Conservation (phyloP, 495 filamentous ascomycete genomes). For the Filosporella fistucella region DNA sequence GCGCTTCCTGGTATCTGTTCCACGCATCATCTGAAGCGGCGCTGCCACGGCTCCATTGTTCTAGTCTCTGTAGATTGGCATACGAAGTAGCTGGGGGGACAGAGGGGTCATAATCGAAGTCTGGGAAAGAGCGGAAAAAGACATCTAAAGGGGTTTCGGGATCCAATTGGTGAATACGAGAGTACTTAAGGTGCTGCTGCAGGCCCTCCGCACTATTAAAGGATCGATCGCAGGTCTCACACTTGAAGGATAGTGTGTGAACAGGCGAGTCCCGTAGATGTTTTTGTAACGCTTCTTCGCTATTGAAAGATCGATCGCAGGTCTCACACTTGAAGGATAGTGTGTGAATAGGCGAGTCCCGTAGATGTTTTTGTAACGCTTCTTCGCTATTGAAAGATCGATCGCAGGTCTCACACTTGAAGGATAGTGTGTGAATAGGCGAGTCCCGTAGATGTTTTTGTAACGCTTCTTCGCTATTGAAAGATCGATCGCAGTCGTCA, state of each 20-base stretch:
- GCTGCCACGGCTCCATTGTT: conserved; percentile 14
- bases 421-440: conserved; percentile 3
- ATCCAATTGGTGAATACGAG: background rate
- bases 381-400: conserved; percentile 3
- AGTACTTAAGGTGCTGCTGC: conserved; percentile 4
- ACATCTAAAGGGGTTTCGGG: background rate
- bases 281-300: conserved; percentile 12
- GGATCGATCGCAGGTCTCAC: conserved; percentile 10
- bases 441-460: conserved; percentile 5
- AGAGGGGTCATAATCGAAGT: conserved; percentile 25
- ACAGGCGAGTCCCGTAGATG: conserved; percentile 9
- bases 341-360: conserved; percentile 1
- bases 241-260: conserved; percentile 10
- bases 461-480: conserved; percentile 10
- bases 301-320: conserved; percentile 13
- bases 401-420: conserved; percentile 13
- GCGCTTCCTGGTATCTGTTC: conserved; percentile 19
- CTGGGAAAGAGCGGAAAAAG: conserved; percentile 1
- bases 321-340: conserved; percentile 1
- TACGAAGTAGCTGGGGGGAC: conserved; percentile 26
- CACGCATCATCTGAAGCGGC: conserved; percentile 19
- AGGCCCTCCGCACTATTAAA: conserved; percentile 12
- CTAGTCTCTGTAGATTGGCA: conserved; percentile 20
- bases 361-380: conserved; percentile 3
- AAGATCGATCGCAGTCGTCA: conserved; percentile 11